Conservation (phyloP, 495 filamentous ascomycete species). For the Aspergillus egyptiacus region DNA sequence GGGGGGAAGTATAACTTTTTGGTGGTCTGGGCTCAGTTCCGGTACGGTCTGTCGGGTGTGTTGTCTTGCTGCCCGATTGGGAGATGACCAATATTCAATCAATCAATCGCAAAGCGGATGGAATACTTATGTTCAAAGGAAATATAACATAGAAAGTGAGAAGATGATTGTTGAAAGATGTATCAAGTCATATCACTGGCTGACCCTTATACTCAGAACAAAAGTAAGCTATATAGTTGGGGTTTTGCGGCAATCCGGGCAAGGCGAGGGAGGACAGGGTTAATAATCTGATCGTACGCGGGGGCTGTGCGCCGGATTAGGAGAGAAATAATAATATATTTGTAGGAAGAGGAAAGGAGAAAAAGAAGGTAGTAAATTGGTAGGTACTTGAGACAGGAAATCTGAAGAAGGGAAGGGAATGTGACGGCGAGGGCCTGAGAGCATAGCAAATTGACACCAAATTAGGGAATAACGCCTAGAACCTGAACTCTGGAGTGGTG, state of each 20-base stretch:
- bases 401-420: constrained; percentile 9
- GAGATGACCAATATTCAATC: background rate
- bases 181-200: constrained; percentile 12
- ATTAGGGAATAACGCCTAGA: background rate
- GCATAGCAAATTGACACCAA: constrained; percentile 23
- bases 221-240: background rate
- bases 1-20: background rate
- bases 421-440: constrained; percentile 17
- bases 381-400: background rate
- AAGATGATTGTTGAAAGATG: constrained; percentile 5
- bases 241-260: background rate
- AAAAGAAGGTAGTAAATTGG: constrained; percentile 4
- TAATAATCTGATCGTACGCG: constrained; percentile 16
- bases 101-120: background rate
- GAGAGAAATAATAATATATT: constrained; percentile 5
- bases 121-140: background rate
- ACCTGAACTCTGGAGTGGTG: constrained; percentile 4
- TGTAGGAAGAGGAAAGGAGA: constrained; percentile 1
- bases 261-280: constrained; percentile 9
- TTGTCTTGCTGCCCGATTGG: constrained; percentile 13
- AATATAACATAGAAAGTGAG: constrained; percentile 9
- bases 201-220: background rate
- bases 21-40: background rate
- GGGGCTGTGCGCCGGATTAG: constrained; percentile 1
- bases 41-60: too few species aligned